Conservation (phyloP, 139 green algal species). For the Chlorella sp. region DNA sequence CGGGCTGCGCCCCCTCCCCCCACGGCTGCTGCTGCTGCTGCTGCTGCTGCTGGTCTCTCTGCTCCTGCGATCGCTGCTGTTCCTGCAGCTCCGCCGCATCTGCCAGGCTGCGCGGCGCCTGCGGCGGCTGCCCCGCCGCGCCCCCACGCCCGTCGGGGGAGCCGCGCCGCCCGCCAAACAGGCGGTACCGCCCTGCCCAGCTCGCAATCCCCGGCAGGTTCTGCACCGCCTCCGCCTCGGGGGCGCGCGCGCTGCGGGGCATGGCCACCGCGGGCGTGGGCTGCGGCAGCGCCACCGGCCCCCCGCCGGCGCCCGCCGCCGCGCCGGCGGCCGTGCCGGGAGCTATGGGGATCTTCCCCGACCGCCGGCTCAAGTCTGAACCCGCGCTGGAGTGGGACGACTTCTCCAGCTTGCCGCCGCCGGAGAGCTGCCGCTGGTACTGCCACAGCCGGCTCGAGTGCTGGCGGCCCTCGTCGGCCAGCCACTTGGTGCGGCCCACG, state of each 20-base stretch:
- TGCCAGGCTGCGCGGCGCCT: neutral
- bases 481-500: too few relatives aligned
- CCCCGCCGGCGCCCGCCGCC: too few relatives aligned
- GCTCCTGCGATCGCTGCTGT: neutral
- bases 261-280: neutral
- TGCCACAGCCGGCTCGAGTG: too few relatives aligned
- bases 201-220: slow-evolving; percentile 31
- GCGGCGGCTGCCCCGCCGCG: neutral
- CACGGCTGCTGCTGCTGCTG: neutral
- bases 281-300: neutral
- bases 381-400: too few relatives aligned
- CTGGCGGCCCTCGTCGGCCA: too few relatives aligned
- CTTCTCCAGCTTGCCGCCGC: too few relatives aligned
- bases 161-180: slow-evolving; percentile 18
- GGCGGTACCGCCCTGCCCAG: slow-evolving; percentile 32
- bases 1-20: neutral
- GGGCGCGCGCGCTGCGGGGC: neutral
- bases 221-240: slow-evolving; percentile 13
- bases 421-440: too few relatives aligned
- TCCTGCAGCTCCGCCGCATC: neutral
- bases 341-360: too few relatives aligned
- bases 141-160: neutral
- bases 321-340: too few relatives aligned
- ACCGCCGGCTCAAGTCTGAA: too few relatives aligned
- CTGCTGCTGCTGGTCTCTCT: neutral